These are phyloP conservation scores for Catenaria anguillulae DNA, from an alignment of 371 early-diverging fungal species.

Conservation along the genomic window DNA sequence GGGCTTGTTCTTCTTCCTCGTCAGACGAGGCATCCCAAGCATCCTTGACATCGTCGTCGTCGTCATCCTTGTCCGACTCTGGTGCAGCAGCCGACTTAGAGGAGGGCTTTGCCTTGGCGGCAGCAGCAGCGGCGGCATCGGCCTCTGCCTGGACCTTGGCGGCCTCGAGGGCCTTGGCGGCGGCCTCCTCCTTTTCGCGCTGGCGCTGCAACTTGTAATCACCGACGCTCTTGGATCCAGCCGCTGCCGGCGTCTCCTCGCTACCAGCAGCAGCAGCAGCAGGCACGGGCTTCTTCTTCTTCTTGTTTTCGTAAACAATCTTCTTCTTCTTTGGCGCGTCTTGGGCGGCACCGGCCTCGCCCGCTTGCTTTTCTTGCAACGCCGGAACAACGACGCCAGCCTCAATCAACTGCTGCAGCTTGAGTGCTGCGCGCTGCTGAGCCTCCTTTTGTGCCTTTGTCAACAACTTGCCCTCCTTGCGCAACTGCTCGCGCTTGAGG, in stretches of 20 bases:
- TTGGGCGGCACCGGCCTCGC: constrained; percentile 21
- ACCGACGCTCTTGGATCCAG: constrained; percentile 18
- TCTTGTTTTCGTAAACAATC: constrained; percentile 18
- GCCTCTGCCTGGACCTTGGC: constrained; percentile 26
- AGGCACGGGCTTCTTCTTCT: constrained; percentile 25
- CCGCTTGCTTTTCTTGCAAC: constrained; percentile 21
- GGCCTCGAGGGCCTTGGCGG: constrained; percentile 26
- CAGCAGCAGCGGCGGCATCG: constrained; percentile 23
- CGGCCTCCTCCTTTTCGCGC: constrained; percentile 28
- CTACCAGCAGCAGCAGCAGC: constrained; percentile 11
- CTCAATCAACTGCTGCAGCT: constrained; percentile 60
- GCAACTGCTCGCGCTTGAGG: constrained; percentile 71
- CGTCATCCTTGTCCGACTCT: constrained; percentile 31
- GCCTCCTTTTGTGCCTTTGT: constrained; percentile 87
- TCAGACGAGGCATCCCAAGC: constrained; percentile 29
- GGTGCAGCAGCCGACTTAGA: too few species aligned
- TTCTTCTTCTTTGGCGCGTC: constrained; percentile 15
- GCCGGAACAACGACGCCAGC: constrained; percentile 70
- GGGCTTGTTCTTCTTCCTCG: constrained; percentile 20
- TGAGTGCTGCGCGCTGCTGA: constrained; percentile 50
- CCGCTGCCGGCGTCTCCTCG: constrained; percentile 14
- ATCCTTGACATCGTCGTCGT: constrained; percentile 27
- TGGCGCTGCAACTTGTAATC: constrained; percentile 31
- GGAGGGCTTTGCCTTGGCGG: too few species aligned
- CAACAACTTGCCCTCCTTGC: constrained; percentile 78